These are phyloP conservation scores for Penicillium nucicola DNA, from an alignment of 495 filamentous ascomycete genomes.

Conservation along the genomic window DNA sequence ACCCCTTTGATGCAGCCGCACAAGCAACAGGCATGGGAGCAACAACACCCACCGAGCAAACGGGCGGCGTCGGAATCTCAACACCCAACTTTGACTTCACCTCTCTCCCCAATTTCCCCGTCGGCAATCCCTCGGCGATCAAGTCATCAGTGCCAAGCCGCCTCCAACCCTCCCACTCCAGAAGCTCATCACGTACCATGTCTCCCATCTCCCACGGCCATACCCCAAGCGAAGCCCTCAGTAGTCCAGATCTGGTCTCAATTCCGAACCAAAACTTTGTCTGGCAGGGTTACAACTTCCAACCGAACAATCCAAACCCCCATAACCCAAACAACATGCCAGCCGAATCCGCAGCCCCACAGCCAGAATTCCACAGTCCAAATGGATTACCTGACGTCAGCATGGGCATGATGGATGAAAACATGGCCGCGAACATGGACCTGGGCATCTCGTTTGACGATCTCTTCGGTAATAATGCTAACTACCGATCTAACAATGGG, in stretches of 20 bases:
- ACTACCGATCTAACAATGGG: conserved; percentile 16
- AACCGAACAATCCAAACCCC: conserved; percentile 21
- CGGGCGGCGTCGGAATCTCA: conserved; percentile 12
- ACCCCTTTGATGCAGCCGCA: conserved; percentile 12
- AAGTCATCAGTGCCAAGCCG: conserved; percentile 29
- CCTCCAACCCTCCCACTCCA: conserved; percentile 19
- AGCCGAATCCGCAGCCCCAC: conserved; percentile 14
- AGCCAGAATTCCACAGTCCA: conserved; percentile 14
- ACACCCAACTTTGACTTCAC: conserved; percentile 30
- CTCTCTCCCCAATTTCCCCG: conserved; percentile 27
- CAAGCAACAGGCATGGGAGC: conserved; percentile 14
- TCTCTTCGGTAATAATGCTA: conserved; percentile 37
- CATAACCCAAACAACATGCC: conserved; percentile 16
- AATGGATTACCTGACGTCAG: conserved; percentile 24
- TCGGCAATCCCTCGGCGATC: conserved; percentile 15
- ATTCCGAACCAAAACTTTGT: conserved; percentile 45
- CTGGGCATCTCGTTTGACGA: conserved; percentile 42
- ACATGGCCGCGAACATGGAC: conserved; percentile 33
- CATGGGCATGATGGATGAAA: conserved; percentile 31
- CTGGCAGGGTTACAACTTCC: conserved; percentile 44
- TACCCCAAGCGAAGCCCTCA: conserved; percentile 32
- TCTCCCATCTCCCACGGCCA: conserved; percentile 35
- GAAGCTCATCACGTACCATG: conserved; percentile 28
- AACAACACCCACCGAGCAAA: conserved; percentile 16
- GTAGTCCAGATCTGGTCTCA: conserved; percentile 46